A percentile compares a stretch with the other conserved stretches of the same genome.
Conservation (phyloP, 202 grass and related monocot genomes). For the Sporobolus alterniflorus region DNA sequence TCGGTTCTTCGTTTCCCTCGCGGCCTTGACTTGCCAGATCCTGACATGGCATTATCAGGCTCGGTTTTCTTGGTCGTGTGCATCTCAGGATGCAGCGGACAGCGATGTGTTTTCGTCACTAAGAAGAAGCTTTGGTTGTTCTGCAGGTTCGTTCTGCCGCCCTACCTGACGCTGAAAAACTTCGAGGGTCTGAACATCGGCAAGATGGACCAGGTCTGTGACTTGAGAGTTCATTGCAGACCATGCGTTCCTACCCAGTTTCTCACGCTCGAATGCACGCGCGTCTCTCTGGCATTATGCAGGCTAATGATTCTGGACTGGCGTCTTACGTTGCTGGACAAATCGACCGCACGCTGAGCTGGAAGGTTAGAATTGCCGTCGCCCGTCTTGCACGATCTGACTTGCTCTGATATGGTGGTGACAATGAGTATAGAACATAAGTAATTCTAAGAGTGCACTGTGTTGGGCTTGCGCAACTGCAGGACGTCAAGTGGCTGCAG, state of each 20-base stretch:
- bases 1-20: not conserved
- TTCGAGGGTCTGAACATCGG: slow-evolving; percentile 85
- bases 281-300: slow-evolving; percentile 23
- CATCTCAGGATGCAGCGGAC: not conserved
- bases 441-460: not conserved
- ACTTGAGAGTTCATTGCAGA: too few relatives aligned
- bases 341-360: slow-evolving; percentile 85
- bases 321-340: slow-evolving; percentile 90
- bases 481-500: slow-evolving; percentile 97
- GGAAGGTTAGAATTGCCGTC: slow-evolving; percentile 56
- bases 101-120: not conserved
- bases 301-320: slow-evolving; percentile 79
- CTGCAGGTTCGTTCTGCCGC: slow-evolving; percentile 76
- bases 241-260: not conserved
- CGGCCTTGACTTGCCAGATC: not conserved
- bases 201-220: slow-evolving; percentile 79
- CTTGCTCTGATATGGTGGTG: not conserved
- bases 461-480: slow-evolving; percentile 4
- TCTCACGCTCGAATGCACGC: not conserved
- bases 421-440: not conserved
- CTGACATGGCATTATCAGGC: not conserved
- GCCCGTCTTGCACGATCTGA: not conserved
- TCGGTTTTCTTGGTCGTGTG: not conserved
- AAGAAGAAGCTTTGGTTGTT: not conserved
- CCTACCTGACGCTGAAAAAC: slow-evolving; percentile 76